A percentile compares a stretch with the other conserved stretches of the same genome.
phyloP scores from a whole-genome alignment of 352 stramenopile genomes.

The Phytopythium chamaehyphon region DNA sequence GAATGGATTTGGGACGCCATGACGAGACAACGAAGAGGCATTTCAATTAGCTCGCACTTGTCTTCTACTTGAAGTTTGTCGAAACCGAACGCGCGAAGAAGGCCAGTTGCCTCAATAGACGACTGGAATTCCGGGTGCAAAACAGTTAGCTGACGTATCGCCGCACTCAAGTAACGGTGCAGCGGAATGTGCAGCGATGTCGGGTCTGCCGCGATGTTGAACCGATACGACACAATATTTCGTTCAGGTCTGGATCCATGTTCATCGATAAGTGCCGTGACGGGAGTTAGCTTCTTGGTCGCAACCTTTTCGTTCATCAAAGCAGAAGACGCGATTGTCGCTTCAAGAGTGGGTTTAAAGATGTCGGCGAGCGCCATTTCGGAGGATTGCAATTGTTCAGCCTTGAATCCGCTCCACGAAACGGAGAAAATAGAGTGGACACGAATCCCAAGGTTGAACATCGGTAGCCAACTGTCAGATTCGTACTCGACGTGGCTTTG shows the following conservation, averaged over 20 bases:
- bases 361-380: slow-evolving; percentile 35
- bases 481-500: slow-evolving; percentile 87
- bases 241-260: slow-evolving; percentile 8
- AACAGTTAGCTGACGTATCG: slow-evolving; percentile 64
- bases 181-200: slow-evolving; percentile 80
- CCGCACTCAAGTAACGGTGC: slow-evolving; percentile 74
- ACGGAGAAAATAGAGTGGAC: slow-evolving; percentile 83
- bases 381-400: slow-evolving; percentile 25
- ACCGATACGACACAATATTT: slow-evolving; percentile 45
- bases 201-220: slow-evolving; percentile 52
- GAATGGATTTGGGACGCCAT: slow-evolving; percentile 88
- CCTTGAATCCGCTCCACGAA: slow-evolving; percentile 65
- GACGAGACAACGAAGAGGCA: slow-evolving; percentile 76
- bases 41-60: slow-evolving; percentile 64
- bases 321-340: slow-evolving; percentile 38
- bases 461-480: slow-evolving; percentile 84
- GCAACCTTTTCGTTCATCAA: slow-evolving; percentile 39
- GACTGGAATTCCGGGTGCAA: slow-evolving; percentile 48
- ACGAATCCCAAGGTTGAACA: slow-evolving; percentile 88
- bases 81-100: slow-evolving; percentile 60
- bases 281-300: slow-evolving; percentile 43
- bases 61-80: slow-evolving; percentile 36
- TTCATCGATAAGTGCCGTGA: slow-evolving; percentile 25
- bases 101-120: slow-evolving; percentile 34
- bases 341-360: slow-evolving; percentile 40